Evolutionary conservation across 2,329 filamentous ascomycete genomes (phyloP).

Genomic region (Chrysosphaeria jannelii): DNA sequence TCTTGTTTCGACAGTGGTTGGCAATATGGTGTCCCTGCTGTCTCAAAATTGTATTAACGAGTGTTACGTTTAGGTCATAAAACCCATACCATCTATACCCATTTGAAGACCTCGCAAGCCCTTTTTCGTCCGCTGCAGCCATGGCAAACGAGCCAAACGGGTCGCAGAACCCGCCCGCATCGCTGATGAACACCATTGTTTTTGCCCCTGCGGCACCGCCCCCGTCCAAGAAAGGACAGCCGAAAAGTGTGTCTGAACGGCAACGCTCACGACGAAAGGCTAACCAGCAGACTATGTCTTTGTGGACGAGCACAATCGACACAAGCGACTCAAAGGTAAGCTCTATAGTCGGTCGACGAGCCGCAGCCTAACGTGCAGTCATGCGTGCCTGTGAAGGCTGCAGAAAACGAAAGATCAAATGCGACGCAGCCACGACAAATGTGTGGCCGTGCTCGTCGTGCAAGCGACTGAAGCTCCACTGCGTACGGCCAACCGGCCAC

Average conservation of each 20-base stretch:
- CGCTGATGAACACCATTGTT: conserved; percentile 44
- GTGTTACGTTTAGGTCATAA: too few species aligned
- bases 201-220: conserved; percentile 36
- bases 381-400: conserved; percentile 96
- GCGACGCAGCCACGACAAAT: conserved; percentile 87
- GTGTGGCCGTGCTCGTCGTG: conserved; percentile 94
- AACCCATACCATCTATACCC: too few species aligned
- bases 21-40: too few species aligned
- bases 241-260: conserved; percentile 27
- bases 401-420: conserved; percentile 86
- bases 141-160: conserved; percentile 32
- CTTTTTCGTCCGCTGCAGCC: too few species aligned
- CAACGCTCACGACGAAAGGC: not conserved
- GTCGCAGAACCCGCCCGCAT: conserved; percentile 33
- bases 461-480: conserved; percentile 71
- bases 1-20: too few species aligned
- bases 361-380: conserved; percentile 21
- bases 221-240: conserved; percentile 44
- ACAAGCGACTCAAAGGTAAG: conserved; percentile 81
- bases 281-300: conserved; percentile 75
- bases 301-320: conserved; percentile 92
- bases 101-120: too few species aligned
- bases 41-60: too few species aligned
- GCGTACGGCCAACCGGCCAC: conserved; percentile 63
- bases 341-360: not conserved